Conservation (phyloP, 768 basidiomycete genomes). For the Scleroderma bovista region DNA sequence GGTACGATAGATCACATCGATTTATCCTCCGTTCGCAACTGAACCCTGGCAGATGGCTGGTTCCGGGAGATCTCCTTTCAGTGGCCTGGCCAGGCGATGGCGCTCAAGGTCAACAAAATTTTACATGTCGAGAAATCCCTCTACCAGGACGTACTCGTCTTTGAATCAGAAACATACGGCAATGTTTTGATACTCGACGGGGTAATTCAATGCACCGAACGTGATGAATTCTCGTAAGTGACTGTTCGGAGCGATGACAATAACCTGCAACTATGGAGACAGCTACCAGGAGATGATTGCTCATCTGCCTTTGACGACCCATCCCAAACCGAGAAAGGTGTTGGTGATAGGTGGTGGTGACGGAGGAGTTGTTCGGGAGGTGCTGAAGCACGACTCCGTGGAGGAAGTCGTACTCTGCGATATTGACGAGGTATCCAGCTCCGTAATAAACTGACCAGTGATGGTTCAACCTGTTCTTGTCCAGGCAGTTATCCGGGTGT, state of each 20-base stretch:
- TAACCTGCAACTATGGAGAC: not conserved
- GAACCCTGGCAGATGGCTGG: conserved; percentile 73
- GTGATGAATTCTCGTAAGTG: conserved; percentile 94
- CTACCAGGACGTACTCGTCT: conserved; percentile 97
- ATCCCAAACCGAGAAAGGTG: conserved; percentile 93
- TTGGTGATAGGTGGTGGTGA: conserved; percentile 98
- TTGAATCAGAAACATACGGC: conserved; percentile 94
- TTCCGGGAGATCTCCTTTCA: conserved; percentile 93
- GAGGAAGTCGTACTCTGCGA: conserved; percentile 93
- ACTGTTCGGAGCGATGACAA: conserved; percentile 10
- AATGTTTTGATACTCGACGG: conserved; percentile 95
- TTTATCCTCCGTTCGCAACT: not conserved
- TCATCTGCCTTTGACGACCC: conserved; percentile 91
- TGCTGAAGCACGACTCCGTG: conserved; percentile 88
- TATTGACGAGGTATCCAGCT: conserved; percentile 1
- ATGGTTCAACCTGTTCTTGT: not conserved
- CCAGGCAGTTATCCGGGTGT: conserved; percentile 91
- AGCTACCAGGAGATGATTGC: conserved; percentile 99
- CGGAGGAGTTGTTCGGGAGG: conserved; percentile 96
- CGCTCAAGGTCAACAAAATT: conserved; percentile 91
- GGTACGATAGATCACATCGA: conserved; percentile 26
- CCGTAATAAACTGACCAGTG: not conserved
- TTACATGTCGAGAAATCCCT: conserved; percentile 89
- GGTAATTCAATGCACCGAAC: conserved; percentile 94
- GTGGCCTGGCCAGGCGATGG: conserved; percentile 98